A percentile compares a stretch with the other conserved stretches of the same genome.
These are phyloP conservation scores for Kregervanrija pseudodelftensis DNA, from an alignment of 805 yeast genomes.

Conservation along the genomic window DNA sequence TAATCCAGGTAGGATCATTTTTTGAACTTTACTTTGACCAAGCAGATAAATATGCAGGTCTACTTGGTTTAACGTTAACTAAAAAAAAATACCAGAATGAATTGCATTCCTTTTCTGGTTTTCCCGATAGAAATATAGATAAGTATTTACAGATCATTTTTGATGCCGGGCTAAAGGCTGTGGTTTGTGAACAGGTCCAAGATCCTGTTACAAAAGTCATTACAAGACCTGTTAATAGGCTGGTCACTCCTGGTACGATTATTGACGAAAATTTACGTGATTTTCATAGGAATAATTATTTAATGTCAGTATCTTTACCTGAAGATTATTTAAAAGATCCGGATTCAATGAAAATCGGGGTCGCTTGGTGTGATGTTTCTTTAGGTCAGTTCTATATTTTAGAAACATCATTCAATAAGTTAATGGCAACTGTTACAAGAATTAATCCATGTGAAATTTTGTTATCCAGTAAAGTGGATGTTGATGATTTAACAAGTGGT, in stretches of 20 bases:
- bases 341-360: conserved; percentile 44
- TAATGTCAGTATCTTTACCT: conserved; percentile 61
- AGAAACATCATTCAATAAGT: conserved; percentile 48
- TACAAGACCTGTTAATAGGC: conserved; percentile 65
- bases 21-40: conserved; percentile 87
- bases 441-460: conserved; percentile 78
- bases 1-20: conserved; percentile 81
- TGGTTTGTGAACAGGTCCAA: conserved; percentile 65
- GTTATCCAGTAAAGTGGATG: conserved; percentile 40
- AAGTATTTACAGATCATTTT: conserved; percentile 71
- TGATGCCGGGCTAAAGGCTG: conserved; percentile 63
- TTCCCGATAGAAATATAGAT: conserved; percentile 66
- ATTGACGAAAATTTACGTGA: conserved; percentile 81
- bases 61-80: conserved; percentile 67
- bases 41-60: conserved; percentile 66
- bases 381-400: conserved; percentile 75
- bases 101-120: conserved; percentile 81
- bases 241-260: conserved; percentile 89
- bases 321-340: conserved; percentile 33
- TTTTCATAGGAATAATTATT: conserved; percentile 60
- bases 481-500: conserved; percentile 35
- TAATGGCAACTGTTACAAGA: conserved; percentile 67
- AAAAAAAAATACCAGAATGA: conserved; percentile 37
- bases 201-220: conserved; percentile 29
- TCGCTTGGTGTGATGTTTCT: conserved; percentile 86